Conservation (phyloP, 371 early-diverging fungal genomes). For the Vairimorpha ceranae region DNA sequence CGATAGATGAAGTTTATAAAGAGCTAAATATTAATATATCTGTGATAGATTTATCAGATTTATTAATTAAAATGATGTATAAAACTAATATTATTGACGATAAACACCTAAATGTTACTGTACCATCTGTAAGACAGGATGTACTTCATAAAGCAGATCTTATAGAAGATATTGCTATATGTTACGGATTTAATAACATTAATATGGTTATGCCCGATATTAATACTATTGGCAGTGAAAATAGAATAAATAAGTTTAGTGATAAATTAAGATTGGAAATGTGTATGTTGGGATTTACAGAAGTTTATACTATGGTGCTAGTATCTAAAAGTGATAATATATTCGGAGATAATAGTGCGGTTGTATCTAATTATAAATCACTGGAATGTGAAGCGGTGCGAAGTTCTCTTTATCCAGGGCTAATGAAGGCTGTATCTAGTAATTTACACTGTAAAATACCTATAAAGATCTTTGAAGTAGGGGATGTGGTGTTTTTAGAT, state of each 20-base stretch:
- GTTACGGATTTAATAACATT: conserved; percentile 94
- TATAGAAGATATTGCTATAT: conserved; percentile 96
- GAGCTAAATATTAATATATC: conserved; percentile 44
- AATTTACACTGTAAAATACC: conserved; percentile 86
- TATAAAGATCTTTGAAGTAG: conserved; percentile 87
- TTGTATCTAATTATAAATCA: conserved; percentile 83
- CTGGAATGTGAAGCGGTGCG: conserved; percentile 82
- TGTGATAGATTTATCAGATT: conserved; percentile 9
- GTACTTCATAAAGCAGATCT: conserved; percentile 92
- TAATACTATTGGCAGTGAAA: conserved; percentile 76
- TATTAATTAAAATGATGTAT: conserved; percentile 61
- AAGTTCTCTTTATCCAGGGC: conserved; percentile 80
- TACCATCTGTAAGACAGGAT: conserved; percentile 85
- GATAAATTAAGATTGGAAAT: conserved; percentile 79
- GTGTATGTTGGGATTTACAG: conserved; percentile 84
- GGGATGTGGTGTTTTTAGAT: conserved; percentile 80
- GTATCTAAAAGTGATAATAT: conserved; percentile 64
- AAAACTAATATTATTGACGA: conserved; percentile 64
- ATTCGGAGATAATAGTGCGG: conserved; percentile 14
- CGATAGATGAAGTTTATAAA: conserved; percentile 68
- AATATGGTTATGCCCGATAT: conserved; percentile 70
- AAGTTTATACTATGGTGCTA: conserved; percentile 84
- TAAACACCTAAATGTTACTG: conserved; percentile 69
- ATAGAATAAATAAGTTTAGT: conserved; percentile 82
- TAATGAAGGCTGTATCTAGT: conserved; percentile 81